Base-by-base conservation (phyloP, 495 filamentous ascomycete genomes). In the Glonium stellatum region DNA sequence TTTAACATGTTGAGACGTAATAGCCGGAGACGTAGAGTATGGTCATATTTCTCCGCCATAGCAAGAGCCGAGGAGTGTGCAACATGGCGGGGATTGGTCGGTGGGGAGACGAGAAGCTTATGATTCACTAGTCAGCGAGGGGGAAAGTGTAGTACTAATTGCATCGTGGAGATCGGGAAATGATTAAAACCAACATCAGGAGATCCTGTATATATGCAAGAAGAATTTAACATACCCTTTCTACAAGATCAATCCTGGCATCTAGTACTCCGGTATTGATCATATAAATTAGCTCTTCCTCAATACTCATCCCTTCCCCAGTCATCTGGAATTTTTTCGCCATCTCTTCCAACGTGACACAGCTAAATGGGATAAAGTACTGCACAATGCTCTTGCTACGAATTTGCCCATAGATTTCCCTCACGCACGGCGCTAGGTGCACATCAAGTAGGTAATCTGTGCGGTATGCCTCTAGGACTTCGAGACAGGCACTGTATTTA, bases 351-450 rank as follows among this genome's bases (percentile, higher is more conserved):
- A 78, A 63, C 8, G 70, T 70, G 53, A 77, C 75, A 36, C 66
- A 57, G 56, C 66, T 69, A 65, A 76, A 78, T 15, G 75, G 73
- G 35, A 70, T 71, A 57, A 83, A 83, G 71, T 95, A 97, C 70
- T 96, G 90, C 53, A 92, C 80, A 61, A 98, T 97, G 57, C 90
- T 87, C 72, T 97, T 97, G 66, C 81, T 87, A 61, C 95, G 82
- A 66, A 98, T 87, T 48, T 77, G 72, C 21, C 78, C 74, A 73
- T 88, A 90, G 25, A 98, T 75, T 4, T 75, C 75, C n/a, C 76
- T 64, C 19, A 95, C 76, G 54, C 93, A 88, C 53, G 79, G 82
- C 48, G 91, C 86, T 4, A 98, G 81, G 70, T 97, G 85, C 36
- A 97, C 76, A 67, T 98, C 95, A 11, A 97, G 85, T 18, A 92